Percentiles rank a stretch among this genome's conserved stretches.
phyloP scores from a whole-genome alignment of 805 yeast genomes.

The Blastobotrys parvus region DNA sequence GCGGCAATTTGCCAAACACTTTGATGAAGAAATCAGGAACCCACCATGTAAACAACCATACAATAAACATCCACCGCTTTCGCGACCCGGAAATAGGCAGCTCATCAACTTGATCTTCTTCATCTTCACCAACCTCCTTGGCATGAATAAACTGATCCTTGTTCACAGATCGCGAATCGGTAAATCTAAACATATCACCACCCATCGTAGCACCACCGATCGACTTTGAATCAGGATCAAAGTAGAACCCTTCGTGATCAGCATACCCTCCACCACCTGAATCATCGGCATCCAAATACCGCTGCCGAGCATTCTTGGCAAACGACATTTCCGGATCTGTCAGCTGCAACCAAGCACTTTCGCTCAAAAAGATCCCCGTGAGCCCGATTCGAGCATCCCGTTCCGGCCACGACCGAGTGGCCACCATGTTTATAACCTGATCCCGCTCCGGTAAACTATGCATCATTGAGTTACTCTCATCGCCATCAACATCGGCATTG shows the following conservation, averaged over 20 bases:
- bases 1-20: constrained; percentile 25
- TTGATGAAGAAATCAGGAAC: constrained; percentile 30
- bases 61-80: constrained; percentile 31
- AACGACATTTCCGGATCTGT: constrained; percentile 31
- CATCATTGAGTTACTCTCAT: constrained; percentile 5
- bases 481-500: constrained; percentile 15
- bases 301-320: constrained; percentile 27
- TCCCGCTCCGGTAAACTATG: constrained; percentile 24
- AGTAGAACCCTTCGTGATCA: constrained; percentile 24
- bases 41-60: constrained; percentile 33
- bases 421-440: constrained; percentile 23
- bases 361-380: constrained; percentile 34
- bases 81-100: constrained; percentile 26
- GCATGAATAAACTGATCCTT: constrained; percentile 23
- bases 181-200: constrained; percentile 31
- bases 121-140: constrained; percentile 25
- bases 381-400: constrained; percentile 33
- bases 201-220: constrained; percentile 26
- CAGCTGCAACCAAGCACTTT: constrained; percentile 32
- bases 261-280: constrained; percentile 13
- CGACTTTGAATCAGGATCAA: constrained; percentile 28
- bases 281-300: constrained; percentile 21
- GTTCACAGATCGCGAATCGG: constrained; percentile 17
- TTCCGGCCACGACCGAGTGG: constrained; percentile 27
- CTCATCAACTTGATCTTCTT: constrained; percentile 25